A percentile compares a stretch with the other conserved stretches of the same genome.
Evolutionary conservation across 306 rosid species (phyloP).

Genomic region (Gleditsia sinensis): DNA sequence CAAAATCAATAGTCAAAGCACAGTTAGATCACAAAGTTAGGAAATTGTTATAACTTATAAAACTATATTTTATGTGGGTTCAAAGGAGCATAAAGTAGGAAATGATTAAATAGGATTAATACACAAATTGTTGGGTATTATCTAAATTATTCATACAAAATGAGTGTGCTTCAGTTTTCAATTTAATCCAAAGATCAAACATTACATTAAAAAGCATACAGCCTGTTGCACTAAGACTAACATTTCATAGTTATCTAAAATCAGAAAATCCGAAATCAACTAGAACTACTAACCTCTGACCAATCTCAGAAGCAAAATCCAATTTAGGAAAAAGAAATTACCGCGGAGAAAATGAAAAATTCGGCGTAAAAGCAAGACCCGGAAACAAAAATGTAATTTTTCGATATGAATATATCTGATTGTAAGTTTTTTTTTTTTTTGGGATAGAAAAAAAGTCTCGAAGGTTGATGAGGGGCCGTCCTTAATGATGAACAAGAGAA

Average conservation of each 20-base stretch:
- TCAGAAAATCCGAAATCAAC: not conserved
- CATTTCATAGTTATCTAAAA: not conserved
- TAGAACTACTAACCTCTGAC: not conserved
- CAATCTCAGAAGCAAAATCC: not conserved
- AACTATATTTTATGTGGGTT: not conserved
- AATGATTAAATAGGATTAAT: not conserved
- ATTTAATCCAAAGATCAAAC: no score
- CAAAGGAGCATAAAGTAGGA: not conserved
- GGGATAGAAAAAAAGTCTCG: not conserved
- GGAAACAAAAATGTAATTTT: not conserved
- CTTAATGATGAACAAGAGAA: not conserved
- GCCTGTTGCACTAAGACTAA: not conserved
- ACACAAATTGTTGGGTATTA: not conserved
- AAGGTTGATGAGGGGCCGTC: not conserved
- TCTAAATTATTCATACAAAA: not conserved
- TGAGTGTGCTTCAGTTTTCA: not conserved
- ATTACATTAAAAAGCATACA: no score
- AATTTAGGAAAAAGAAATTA: not conserved
- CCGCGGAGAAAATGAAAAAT: not conserved
- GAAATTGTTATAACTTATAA: not conserved
- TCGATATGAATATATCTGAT: not conserved
- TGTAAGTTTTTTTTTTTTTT: not conserved
- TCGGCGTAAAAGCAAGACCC: constrained; percentile 16
- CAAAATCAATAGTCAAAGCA: not conserved
- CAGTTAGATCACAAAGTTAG: not conserved